phyloP scores from a whole-genome alignment of 257 asterid genomes.

The Capsicum chinense region DNA sequence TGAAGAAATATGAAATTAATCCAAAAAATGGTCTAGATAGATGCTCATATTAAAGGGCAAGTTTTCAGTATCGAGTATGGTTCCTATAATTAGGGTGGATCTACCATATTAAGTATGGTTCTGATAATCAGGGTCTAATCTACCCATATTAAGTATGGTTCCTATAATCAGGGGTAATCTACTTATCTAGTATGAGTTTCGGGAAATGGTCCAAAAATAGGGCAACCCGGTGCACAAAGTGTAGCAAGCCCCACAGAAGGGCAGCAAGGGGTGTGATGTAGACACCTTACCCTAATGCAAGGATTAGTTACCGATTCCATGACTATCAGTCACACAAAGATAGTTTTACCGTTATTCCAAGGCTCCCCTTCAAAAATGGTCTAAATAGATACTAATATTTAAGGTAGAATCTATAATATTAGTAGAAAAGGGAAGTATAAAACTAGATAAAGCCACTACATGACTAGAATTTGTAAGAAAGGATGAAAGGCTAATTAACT shows the following conservation, averaged over 20 bases:
- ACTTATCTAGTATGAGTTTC: no score
- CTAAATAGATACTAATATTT: neutral
- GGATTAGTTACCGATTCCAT: neutral
- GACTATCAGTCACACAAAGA: neutral
- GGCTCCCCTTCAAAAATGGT: neutral
- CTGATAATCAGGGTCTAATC: no score
- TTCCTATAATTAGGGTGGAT: no score
- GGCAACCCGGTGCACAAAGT: neutral
- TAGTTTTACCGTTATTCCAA: neutral
- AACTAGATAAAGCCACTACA: neutral
- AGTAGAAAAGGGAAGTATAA: neutral
- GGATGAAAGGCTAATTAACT: neutral
- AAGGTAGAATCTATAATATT: neutral
- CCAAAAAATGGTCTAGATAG: neutral
- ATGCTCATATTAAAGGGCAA: neutral
- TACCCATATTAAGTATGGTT: no score
- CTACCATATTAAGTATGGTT: no score
- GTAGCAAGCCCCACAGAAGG: neutral
- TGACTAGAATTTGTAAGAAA: neutral
- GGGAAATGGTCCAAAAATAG: neutral
- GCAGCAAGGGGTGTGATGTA: accelerated
- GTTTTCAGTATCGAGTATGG: neutral
- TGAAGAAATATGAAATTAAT: neutral
- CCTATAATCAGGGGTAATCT: no score
- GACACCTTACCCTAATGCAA: neutral